phyloP scores from a whole-genome alignment of 1,284 basidiomycete genomes.

The Ceratobasidium theobromae region DNA sequence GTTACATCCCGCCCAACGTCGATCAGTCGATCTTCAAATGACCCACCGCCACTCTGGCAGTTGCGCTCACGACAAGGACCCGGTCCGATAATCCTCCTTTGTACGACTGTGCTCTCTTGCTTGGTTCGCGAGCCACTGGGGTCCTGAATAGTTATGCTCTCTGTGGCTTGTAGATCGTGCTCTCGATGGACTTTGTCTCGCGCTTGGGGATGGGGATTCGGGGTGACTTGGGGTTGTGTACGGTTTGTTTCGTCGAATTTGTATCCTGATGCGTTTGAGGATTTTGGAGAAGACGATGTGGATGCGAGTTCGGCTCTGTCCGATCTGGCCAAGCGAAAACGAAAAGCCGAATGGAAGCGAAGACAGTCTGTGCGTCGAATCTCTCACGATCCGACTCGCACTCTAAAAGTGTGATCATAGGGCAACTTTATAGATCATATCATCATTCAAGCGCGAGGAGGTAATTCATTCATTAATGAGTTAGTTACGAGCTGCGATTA shows the following conservation, averaged over 20 bases:
- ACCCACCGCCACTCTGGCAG: no score
- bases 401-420: not conserved
- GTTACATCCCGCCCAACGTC: no score
- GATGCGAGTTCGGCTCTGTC: not conserved
- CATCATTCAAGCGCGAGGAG: conserved; percentile 72
- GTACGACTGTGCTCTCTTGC: no score
- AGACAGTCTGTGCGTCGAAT: conserved; percentile 59
- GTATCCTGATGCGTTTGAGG: not conserved
- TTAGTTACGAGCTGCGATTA: conserved; percentile 36
- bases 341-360: conserved; percentile 39
- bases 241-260: not conserved
- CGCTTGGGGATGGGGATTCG: no score
- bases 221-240: no score
- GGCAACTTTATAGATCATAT: conserved; percentile 40
- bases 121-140: no score
- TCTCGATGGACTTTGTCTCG: no score
- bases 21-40: no score
- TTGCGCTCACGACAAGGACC: no score
- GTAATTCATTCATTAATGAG: conserved; percentile 48
- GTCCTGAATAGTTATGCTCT: no score
- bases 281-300: not conserved
- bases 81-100: no score
- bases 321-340: not conserved
- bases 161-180: no score
- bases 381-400: not conserved